These are phyloP conservation scores for Theileria annulata DNA, from an alignment of 169 alveolate species.

Conservation along the genomic window DNA sequence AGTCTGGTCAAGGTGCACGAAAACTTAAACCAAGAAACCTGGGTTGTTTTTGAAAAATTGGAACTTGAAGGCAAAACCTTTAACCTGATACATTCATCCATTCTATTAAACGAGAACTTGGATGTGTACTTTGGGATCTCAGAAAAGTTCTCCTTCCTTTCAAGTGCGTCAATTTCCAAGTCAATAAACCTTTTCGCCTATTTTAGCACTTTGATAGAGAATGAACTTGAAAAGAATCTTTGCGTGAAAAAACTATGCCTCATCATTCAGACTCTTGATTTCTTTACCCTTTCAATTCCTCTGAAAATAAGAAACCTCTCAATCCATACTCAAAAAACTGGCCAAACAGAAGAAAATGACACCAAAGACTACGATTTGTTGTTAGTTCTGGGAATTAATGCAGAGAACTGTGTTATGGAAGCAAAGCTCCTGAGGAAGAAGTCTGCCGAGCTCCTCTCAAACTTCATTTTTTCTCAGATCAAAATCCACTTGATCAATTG, in stretches of 20 bases:
- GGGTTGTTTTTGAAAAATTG: conserved; percentile 1
- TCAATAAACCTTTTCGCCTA: conserved; percentile 16
- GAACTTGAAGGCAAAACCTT: background rate
- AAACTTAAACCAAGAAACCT: background rate
- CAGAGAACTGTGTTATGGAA: conserved; percentile 31
- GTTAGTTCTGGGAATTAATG: conserved; percentile 13
- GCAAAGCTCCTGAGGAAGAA: background rate
- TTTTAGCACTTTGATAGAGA: conserved; percentile 13
- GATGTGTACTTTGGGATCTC: conserved; percentile 1
- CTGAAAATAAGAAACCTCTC: background rate
- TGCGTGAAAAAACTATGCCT: conserved; percentile 22
- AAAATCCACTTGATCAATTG: background rate
- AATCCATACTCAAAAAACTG: background rate
- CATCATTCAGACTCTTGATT: conserved; percentile 10
- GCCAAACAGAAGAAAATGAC: background rate
- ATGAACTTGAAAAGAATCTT: conserved; percentile 1
- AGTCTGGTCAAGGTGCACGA: background rate
- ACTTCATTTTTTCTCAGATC: background rate
- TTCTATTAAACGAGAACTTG: background rate
- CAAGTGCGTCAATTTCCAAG: conserved; percentile 7
- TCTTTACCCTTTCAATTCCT: conserved; percentile 19
- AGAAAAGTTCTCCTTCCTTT: background rate
- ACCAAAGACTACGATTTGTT: conserved; percentile 5
- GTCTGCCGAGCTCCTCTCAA: conserved; percentile 7
- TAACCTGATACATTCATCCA: background rate